Conservation (phyloP, 768 basidiomycete species). For the Tulasnella sp. region DNA sequence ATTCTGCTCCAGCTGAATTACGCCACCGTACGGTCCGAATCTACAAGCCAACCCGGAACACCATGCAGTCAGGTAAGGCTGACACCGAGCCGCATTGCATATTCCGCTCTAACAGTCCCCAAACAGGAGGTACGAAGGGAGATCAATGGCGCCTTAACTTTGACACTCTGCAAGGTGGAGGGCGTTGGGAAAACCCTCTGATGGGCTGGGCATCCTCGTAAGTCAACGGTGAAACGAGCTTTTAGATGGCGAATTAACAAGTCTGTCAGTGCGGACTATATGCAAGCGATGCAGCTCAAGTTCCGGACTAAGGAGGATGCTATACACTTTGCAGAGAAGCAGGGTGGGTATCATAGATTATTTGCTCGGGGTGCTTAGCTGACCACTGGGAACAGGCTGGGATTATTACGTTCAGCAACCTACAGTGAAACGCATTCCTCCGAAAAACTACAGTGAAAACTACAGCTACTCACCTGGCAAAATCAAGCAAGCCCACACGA, state of each 20-base stretch:
- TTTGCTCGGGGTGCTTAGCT: slow-evolving; percentile 26
- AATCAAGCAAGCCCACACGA: slow-evolving; percentile 82
- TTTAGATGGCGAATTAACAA: neutral
- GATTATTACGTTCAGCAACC: slow-evolving; percentile 79
- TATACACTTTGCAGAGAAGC: slow-evolving; percentile 93
- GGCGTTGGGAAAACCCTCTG: slow-evolving; percentile 95
- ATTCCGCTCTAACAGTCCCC: neutral
- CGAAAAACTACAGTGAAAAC: slow-evolving; percentile 90
- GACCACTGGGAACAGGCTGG: slow-evolving; percentile 60
- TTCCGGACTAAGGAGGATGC: slow-evolving; percentile 90
- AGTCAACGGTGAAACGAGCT: slow-evolving; percentile 38
- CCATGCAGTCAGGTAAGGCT: slow-evolving; percentile 81
- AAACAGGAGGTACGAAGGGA: slow-evolving; percentile 57
- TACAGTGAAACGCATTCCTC: slow-evolving; percentile 61
- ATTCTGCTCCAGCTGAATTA: slow-evolving; percentile 58
- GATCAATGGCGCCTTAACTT: slow-evolving; percentile 93
- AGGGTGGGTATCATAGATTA: slow-evolving; percentile 52
- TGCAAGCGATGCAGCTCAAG: slow-evolving; percentile 81
- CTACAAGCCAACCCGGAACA: slow-evolving; percentile 87
- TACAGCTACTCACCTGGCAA: slow-evolving; percentile 76
- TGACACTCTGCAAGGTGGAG: slow-evolving; percentile 83
- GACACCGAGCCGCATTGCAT: neutral
- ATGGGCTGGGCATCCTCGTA: slow-evolving; percentile 98
- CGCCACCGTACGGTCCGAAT: slow-evolving; percentile 85
- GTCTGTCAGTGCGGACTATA: slow-evolving; percentile 78